Base-by-base conservation (phyloP, 169 alveolate genomes). In the Blepharisma undulans region DNA sequence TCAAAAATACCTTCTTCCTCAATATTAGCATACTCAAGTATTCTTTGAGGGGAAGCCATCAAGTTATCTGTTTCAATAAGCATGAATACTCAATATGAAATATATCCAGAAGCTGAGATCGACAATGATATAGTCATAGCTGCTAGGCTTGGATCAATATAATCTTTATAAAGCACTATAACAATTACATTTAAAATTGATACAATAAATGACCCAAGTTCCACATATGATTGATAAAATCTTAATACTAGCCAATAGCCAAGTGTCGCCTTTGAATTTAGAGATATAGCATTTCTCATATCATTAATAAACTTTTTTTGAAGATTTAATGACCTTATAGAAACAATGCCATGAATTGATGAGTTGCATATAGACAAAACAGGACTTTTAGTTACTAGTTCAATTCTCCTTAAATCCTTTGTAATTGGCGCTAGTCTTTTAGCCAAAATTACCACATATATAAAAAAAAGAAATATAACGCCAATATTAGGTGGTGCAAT, bases 311-410 rank as follows among this genome's bases (percentile, higher is more conserved):
- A 16, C 76, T 32, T 29, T 14, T 80, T 16, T 27, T 32, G 14
- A 16, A 18, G 32, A n/a, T 80, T 22, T 19, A 92, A 96, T 19
- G 96, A 91, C 88, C 98, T 93, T 61, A 97, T 94, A 29, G 95
- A 93, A 66, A 92, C 32, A 30, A 88, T 72, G 18, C 98, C 98
- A 36, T 89, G 59, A 19, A 96, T 82, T 21, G 97, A 66, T 66
- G 76, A 16, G 19, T 66, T 66, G 14, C 14, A 66, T 66, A 66
- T 16, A 66, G 76, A 66, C 19, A 66, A 16, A 16, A 66, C 19
- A 66, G 76, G 76, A 66, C 22, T 16, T 19, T 66, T 66, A 16
- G 76, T 66, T 66, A 19, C 19, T 66, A 66, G 19, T 16, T 66
- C 76, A 66, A 66, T 14, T 66, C 14, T 19, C 19, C 19, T 66